Evolutionary conservation across 352 stramenopile species (phyloP).

Genomic region (Phytophthora pistaciae): DNA sequence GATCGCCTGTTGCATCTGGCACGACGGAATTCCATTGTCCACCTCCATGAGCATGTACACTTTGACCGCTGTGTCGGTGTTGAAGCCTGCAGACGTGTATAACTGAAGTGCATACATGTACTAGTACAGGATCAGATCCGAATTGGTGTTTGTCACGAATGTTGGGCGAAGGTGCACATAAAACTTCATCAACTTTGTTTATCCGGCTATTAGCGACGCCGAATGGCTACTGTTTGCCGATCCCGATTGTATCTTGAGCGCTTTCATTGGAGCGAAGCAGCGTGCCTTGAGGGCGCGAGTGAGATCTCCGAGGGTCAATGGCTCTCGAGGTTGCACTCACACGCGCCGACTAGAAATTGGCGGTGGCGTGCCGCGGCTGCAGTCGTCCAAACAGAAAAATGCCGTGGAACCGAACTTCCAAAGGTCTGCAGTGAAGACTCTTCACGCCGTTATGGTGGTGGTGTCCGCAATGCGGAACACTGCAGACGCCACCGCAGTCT

Average conservation of each 20-base stretch:
- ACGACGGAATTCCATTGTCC: not conserved
- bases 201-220: no score
- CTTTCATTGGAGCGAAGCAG: slow-evolving; percentile 11
- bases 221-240: not conserved
- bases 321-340: not conserved
- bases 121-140: not conserved
- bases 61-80: not conserved
- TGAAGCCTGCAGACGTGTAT: not conserved
- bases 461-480: no score
- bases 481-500: not conserved
- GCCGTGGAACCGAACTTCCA: no score
- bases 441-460: no score
- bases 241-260: not conserved
- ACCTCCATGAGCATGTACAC: not conserved
- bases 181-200: no score
- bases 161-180: no score
- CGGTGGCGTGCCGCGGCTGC: not conserved
- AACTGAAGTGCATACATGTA: not conserved
- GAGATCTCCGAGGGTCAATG: not conserved
- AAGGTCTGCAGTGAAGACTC: not conserved
- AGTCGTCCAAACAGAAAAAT: slow-evolving; percentile 12
- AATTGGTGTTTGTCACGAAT: not conserved
- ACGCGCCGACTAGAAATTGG: slow-evolving; percentile 17
- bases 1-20: not conserved
- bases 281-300: not conserved